Base-by-base conservation (phyloP, 228 moss, liverwort and hornwort genomes). In the Sphagnum fallax region DNA sequence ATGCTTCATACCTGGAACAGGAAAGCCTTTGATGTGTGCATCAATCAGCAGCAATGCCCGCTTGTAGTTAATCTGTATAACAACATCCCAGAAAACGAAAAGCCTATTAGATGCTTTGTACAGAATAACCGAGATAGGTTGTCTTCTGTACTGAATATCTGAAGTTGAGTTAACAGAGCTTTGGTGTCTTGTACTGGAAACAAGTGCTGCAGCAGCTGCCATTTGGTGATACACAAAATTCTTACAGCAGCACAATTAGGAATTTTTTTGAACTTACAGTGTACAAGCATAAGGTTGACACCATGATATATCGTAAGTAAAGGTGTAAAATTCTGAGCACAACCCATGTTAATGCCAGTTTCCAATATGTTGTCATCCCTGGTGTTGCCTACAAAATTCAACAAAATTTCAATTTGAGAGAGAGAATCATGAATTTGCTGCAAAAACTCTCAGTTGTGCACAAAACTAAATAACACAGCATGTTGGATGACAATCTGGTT, bases 271-370 rank as follows among this genome's bases (percentile, higher is more conserved):
- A 63, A 67, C 82, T 82, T 65, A 82, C 82, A 55, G 80, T 83
- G 5, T 72, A 63, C 11, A 87, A 69, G 50, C 75, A 80, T 51
- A 87, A 71, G 10, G 69, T 59, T 7, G 82, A 16, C 49, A 83
- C 72, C 18, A 76, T 80, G 61, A 73, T 68, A 67, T 87, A 80
- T 50, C 86, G 77, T n/a, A 82, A 73, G 70, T 73, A 80, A 12
- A 87, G 80, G 60, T 87, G 86, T 5, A 77, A 11, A 4, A 72
- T 68, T 63, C 86, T 71, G 0, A 80, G 49, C 8, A 72, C 71
- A 16, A 75, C 65, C 86, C 86, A 86, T n/a, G 77, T 65, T 51
- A 75, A 47, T 0, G 77, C 75, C 53, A 87, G 60, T 50, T 74
- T 77, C 73, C 76, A 73, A 9, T 83, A 86, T 5, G 79, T 49